Evolutionary conservation across 139 green algal genomes (phyloP).

Genomic region (Picocystis salinarum): DNA sequence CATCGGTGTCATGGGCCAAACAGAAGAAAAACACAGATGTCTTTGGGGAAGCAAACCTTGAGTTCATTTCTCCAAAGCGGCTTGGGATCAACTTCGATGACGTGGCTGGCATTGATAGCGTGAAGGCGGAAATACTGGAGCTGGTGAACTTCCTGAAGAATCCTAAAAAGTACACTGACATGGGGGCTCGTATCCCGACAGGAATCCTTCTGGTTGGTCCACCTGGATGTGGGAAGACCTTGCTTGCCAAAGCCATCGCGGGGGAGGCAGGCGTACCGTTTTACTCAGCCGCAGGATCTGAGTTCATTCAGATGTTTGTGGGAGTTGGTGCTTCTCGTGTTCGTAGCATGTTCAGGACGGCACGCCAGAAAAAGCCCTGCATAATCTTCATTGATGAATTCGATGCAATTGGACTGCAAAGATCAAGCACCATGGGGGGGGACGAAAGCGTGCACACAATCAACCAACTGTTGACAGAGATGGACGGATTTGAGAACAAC

Average conservation of each 20-base stretch:
- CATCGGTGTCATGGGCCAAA: background rate
- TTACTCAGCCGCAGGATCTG: no score
- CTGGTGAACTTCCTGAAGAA: constrained; percentile 41
- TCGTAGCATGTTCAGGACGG: background rate
- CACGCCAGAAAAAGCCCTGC: constrained; percentile 29
- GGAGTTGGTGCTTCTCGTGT: background rate
- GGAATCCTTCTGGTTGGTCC: constrained; percentile 44
- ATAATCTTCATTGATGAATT: constrained; percentile 26
- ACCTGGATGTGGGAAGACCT: constrained; percentile 42
- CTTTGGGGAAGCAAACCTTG: constrained; percentile 35
- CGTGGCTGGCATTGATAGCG: constrained; percentile 43
- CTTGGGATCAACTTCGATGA: constrained; percentile 31
- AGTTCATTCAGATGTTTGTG: background rate
- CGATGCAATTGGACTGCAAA: constrained; percentile 30
- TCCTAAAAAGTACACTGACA: constrained; percentile 28
- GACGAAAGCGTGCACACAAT: constrained; percentile 75
- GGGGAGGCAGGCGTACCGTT: no score
- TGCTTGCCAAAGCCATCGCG: constrained; percentile 44
- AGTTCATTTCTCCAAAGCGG: constrained; percentile 26
- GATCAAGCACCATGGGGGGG: no score
- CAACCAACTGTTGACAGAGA: constrained; percentile 76
- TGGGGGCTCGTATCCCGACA: constrained; percentile 39
- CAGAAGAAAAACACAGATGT: constrained; percentile 6
- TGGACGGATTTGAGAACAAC: constrained; percentile 33
- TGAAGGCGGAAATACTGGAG: constrained; percentile 48